Base-by-base conservation (phyloP, 2,329 filamentous ascomycete species). In the Septoria petroselini region DNA sequence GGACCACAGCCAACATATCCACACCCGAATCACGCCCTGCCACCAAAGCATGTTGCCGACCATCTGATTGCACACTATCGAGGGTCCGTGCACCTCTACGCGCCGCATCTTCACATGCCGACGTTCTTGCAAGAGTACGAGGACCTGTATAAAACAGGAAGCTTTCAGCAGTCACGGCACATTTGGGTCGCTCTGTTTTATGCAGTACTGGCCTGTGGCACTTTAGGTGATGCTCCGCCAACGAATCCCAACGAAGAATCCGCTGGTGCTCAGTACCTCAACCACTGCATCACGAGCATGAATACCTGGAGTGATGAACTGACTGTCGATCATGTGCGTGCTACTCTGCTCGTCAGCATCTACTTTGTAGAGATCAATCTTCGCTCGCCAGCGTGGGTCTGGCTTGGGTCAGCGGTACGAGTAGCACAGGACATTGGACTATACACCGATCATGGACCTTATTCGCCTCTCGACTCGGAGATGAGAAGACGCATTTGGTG, bases 401-500 rank as follows among this genome's bases (percentile, higher is more conserved):
- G 88, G 87, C 75, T 95, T 17, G 89, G 88, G 1, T 83, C 79
- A 29, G 86, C 90, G 0, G 83, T 95, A 17, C 79, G 87, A 41
- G 83, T 86, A 44, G 86, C 86, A 0, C 91, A 97, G 65, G 87
- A 93, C 58, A 76, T 96, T 38, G 88, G 88, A 0, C 74, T 97
- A 7, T 85, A 96, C 62, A 74, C 80, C 5, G 88, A 95, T 61
- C 80, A 81, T 1, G 85, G 84, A 0, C 78, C 83, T 0, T 89
- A 85, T 77, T 79, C 86, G 2, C 76, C 83, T 1, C 74, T 95
- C 11, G 90, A 95, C 62, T 81, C 81, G 8, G 91, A 97, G 69
- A 90, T 91, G 82, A 82, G 91, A 47, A 82, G 87, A 53, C 79
- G 91, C 48, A 81, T 93, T 2, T 98, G 91, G 91, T 98, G 93